Conservation (phyloP, 23 red algal genomes). For the Gracilaria vermiculophylla region DNA sequence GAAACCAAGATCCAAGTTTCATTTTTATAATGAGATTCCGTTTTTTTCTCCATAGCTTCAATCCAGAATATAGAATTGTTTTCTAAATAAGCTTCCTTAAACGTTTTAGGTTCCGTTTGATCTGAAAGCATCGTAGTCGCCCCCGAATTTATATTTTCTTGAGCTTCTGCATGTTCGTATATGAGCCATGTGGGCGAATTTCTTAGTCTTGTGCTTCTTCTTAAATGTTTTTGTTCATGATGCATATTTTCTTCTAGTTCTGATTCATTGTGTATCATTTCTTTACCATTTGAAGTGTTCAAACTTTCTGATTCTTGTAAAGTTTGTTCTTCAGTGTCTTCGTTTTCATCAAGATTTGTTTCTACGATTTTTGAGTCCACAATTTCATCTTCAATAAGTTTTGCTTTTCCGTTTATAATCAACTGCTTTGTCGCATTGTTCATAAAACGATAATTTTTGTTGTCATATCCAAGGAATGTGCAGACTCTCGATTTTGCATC, state of each 20-base stretch:
- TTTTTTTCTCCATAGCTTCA: not conserved
- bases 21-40: not conserved
- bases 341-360: too few relatives aligned
- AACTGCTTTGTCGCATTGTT: not conserved
- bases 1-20: not conserved
- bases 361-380: not conserved
- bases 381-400: too few relatives aligned
- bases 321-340: not conserved
- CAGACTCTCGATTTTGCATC: not conserved
- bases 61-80: not conserved
- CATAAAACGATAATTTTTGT: slow-evolving; percentile 10
- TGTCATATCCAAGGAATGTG: slow-evolving; percentile 15
- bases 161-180: not conserved
- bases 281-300: too few relatives aligned
- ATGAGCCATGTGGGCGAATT: not conserved
- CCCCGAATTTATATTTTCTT: not conserved
- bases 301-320: too few relatives aligned
- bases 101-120: not conserved
- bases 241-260: not conserved
- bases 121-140: not conserved
- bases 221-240: not conserved
- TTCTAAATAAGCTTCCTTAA: not conserved
- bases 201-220: not conserved
- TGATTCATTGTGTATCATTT: not conserved
- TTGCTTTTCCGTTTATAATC: not conserved